Conservation (phyloP, 1,284 basidiomycete species). For the Ceratobasidium theobromae region DNA sequence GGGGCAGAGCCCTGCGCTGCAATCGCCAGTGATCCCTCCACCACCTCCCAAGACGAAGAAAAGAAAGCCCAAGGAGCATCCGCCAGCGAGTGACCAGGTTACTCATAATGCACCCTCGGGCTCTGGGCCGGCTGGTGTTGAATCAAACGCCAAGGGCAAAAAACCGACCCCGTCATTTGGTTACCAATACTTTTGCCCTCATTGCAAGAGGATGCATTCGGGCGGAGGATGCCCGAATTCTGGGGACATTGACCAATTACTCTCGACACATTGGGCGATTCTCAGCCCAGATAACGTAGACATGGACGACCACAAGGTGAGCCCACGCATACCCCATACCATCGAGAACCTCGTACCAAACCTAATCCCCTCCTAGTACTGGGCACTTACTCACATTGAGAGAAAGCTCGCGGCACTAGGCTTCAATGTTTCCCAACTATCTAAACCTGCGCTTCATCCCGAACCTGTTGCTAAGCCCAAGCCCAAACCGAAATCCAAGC, state of each 20-base stretch:
- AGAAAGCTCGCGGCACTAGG: background rate
- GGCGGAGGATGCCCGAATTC: background rate
- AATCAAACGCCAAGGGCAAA: too few species aligned
- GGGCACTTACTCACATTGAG: constrained; percentile 14
- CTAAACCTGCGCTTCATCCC: background rate
- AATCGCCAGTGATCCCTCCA: background rate
- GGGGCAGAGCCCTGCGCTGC: background rate
- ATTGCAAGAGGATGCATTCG: background rate
- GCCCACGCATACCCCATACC: background rate
- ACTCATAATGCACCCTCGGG: too few species aligned
- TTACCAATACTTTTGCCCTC: background rate
- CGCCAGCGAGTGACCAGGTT: too few species aligned
- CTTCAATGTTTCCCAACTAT: background rate
- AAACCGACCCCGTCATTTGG: too few species aligned
- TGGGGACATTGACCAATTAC: background rate
- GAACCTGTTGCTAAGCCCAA: background rate
- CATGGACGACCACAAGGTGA: constrained; percentile 10
- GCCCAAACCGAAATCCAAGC: background rate
- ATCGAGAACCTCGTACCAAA: background rate
- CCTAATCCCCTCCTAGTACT: background rate
- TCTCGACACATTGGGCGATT: background rate
- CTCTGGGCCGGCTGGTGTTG: background rate
- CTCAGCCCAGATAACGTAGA: constrained; percentile 12
- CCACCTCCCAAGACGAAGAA: constrained; percentile 5
- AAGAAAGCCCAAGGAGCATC: background rate